These are phyloP conservation scores for Ceratocystis eucalypticola DNA, from an alignment of 2,329 filamentous ascomycete genomes.

Conservation along the genomic window DNA sequence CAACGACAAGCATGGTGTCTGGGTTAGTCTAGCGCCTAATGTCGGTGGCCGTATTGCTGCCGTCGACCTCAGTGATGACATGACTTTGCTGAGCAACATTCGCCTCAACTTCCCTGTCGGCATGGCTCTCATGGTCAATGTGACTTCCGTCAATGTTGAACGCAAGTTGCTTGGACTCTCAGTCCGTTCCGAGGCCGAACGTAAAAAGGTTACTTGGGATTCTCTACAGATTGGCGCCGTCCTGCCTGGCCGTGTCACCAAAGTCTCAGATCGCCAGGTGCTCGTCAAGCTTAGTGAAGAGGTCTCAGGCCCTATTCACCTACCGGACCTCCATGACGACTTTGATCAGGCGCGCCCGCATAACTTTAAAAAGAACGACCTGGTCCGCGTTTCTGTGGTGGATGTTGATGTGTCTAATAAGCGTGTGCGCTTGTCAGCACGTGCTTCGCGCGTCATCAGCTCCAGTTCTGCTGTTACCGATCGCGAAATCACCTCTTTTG, in stretches of 20 bases:
- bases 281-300: constrained; percentile 73
- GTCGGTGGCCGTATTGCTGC: constrained; percentile 72
- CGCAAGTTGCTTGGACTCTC: constrained; percentile 72
- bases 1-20: constrained; percentile 61
- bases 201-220: constrained; percentile 46
- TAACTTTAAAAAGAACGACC: constrained; percentile 67
- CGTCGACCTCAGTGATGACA: constrained; percentile 76
- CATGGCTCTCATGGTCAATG: constrained; percentile 70
- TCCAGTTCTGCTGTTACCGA: constrained; percentile 72
- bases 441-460: constrained; percentile 68
- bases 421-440: constrained; percentile 63
- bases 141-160: constrained; percentile 57
- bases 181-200: constrained; percentile 20
- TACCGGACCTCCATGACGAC: constrained; percentile 77
- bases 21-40: constrained; percentile 81
- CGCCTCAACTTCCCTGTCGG: constrained; percentile 74
- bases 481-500: constrained; percentile 55
- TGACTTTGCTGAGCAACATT: constrained; percentile 64
- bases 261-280: constrained; percentile 69
- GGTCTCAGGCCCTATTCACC: constrained; percentile 64
- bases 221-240: constrained; percentile 67
- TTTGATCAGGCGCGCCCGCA: constrained; percentile 67
- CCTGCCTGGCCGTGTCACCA: constrained; percentile 70
- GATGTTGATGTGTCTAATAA: constrained; percentile 74
- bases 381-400: constrained; percentile 75